Conservation (phyloP, 129 eudicot species). For the Calendula officinalis region DNA sequence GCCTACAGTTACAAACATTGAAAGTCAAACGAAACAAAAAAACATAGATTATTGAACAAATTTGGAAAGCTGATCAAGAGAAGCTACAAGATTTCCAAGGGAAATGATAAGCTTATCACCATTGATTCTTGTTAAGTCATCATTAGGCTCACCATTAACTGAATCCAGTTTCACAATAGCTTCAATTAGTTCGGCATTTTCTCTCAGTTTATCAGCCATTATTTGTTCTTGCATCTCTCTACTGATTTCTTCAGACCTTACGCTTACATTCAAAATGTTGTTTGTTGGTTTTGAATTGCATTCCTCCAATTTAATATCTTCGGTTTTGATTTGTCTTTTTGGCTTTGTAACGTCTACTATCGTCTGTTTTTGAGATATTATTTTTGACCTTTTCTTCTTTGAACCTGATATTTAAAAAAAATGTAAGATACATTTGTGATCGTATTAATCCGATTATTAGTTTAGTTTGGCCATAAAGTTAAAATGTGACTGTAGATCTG, state of each 20-base stretch:
- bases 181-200: conserved; percentile 49
- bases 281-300: conserved; percentile 22
- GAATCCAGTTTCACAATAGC: conserved; percentile 47
- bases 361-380: conserved; percentile 34
- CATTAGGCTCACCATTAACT: conserved; percentile 33
- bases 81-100: conserved; percentile 46
- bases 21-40: conserved; percentile 7
- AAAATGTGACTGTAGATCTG: too few relatives aligned
- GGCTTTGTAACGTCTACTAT: conserved; percentile 35
- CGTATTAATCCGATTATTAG: neutral
- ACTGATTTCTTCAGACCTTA: conserved; percentile 29
- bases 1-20: conserved; percentile 3
- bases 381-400: conserved; percentile 41
- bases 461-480: conserved; percentile 1
- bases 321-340: conserved; percentile 34
- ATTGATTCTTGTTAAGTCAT: conserved; percentile 41
- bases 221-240: conserved; percentile 40
- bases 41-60: conserved; percentile 16
- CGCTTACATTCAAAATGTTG: conserved; percentile 8
- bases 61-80: conserved; percentile 49
- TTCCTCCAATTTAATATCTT: conserved; percentile 27
- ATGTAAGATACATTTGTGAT: conserved; percentile 2
- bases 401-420: conserved; percentile 38
- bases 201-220: conserved; percentile 47
- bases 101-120: conserved; percentile 59